Percentiles rank a stretch among this genome's conserved stretches.
These are phyloP conservation scores for Cyberlindnera maclurae DNA, from an alignment of 805 yeast genomes.

Conservation along the genomic window DNA sequence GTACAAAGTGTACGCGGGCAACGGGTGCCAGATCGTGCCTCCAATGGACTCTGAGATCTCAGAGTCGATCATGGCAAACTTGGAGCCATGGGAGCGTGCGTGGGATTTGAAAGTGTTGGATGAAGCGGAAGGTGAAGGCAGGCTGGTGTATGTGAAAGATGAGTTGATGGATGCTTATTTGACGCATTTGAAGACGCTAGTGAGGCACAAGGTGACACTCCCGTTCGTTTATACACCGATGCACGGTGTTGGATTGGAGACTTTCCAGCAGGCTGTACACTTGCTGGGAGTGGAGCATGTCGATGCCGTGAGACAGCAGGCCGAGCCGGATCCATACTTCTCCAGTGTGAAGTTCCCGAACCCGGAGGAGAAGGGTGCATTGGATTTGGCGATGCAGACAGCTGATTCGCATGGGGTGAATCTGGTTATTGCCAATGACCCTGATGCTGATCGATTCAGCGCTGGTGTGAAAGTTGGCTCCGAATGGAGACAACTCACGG, in stretches of 20 bases:
- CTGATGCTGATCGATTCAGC: conserved; percentile 94
- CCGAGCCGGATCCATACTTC: conserved; percentile 74
- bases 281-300: conserved; percentile 29
- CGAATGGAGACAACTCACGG: conserved; percentile 75
- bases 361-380: conserved; percentile 93
- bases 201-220: conserved; percentile 24
- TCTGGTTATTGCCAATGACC: conserved; percentile 84
- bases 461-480: conserved; percentile 50
- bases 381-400: conserved; percentile 55
- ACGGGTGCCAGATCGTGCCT: conserved; percentile 94
- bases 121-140: conserved; percentile 18
- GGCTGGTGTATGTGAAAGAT: conserved; percentile 34
- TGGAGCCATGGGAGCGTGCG: conserved; percentile 51
- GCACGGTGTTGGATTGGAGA: conserved; percentile 87
- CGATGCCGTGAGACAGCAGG: conserved; percentile 54
- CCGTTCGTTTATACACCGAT: conserved; percentile 82
- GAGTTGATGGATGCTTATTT: conserved; percentile 39
- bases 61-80: conserved; percentile 46
- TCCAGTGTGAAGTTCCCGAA: conserved; percentile 87
- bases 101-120: conserved; percentile 40
- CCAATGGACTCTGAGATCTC: conserved; percentile 83
- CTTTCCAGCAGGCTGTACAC: conserved; percentile 37
- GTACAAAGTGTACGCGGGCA: conserved; percentile 86
- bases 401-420: conserved; percentile 45
- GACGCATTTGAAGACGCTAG: conserved; percentile 27